Base-by-base conservation (phyloP, 805 yeast species). In the Candida ovalis region DNA sequence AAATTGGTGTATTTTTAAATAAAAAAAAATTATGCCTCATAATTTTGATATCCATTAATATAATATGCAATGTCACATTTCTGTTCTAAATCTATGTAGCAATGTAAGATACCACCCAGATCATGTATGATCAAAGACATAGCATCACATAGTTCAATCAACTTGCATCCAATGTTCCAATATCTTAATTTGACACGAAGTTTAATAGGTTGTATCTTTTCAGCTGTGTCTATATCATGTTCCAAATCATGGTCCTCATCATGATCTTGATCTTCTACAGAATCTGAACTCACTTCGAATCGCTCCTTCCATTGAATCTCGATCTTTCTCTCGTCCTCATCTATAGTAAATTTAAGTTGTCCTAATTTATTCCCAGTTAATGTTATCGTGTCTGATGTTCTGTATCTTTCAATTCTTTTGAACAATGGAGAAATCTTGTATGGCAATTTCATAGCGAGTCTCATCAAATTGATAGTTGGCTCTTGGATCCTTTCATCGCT, bases 61-160 rank as follows among this genome's bases (percentile, higher is more conserved):
- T 79, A 84, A 61, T 82, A 86, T 8, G 82, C 72, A 21, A 86
- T 75, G 56, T 84, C 86, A 22, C 84, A 83, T 24, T 77, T 79
- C 43, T 81, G 82, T 27, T 77, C 74, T 44, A 82, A 82, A 49
- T 85, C 88, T 30, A 86, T 62, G 48, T 77, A 72, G 54, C 91
- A 83, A 60, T 84, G 88, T 41, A 87, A 67, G 0, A 82, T 81
- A 49, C 86, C 76, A 21, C 81, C 76, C 8, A 82, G 72, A 3
- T 56, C 57, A 44, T 61, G 61, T 23, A 87, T 69, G 30, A 83
- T 75, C 38, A 87, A 61, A 8, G 84, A 75, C 43, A 83, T 78
- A 6, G 80, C 79, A 48, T 80, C 78, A 59, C 88, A 82, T 2
- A 77, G 69, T 25, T 80, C 81, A 43, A 84, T 80, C 33, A 86